phyloP scores from a whole-genome alignment of 2,329 filamentous ascomycete species.

The Elsinoe necatrix region DNA sequence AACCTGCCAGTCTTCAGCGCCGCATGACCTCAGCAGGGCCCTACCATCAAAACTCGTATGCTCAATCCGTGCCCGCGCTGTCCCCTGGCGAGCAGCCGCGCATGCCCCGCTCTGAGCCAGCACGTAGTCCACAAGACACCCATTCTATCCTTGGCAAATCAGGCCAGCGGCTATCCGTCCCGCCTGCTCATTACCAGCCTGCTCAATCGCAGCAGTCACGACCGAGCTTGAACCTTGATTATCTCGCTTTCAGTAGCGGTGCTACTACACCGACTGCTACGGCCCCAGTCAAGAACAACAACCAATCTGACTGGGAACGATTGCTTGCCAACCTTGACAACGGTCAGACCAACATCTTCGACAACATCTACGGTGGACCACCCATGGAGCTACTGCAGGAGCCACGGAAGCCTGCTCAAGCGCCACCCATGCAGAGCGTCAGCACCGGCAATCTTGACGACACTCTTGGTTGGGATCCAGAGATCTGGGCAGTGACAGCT shows the following conservation, averaged over 20 bases:
- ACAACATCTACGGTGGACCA: conserved; percentile 67
- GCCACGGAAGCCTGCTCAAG: conserved; percentile 15
- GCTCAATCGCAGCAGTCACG: neutral
- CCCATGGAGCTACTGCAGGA: conserved; percentile 34
- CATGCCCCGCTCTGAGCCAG: conserved; percentile 40
- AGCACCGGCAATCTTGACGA: conserved; percentile 14
- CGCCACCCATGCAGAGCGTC: conserved; percentile 13
- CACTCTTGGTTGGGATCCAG: conserved; percentile 21
- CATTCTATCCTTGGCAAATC: conserved; percentile 26
- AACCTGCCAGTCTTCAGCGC: conserved; percentile 27
- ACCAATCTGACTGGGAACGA: conserved; percentile 66
- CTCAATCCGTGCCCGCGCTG: conserved; percentile 1
- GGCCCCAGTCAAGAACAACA: conserved; percentile 21
- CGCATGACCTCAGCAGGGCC: conserved; percentile 19
- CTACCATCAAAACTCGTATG: neutral
- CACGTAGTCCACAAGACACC: conserved; percentile 33
- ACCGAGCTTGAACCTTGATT: conserved; percentile 37
- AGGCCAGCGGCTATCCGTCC: conserved; percentile 23
- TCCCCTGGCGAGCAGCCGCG: conserved; percentile 35
- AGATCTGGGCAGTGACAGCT: conserved; percentile 24
- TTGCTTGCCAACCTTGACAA: conserved; percentile 72
- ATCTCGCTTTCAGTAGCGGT: conserved; percentile 37
- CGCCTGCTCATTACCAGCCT: conserved; percentile 24
- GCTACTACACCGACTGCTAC: conserved; percentile 25
- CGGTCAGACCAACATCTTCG: conserved; percentile 74